Percentiles rank a stretch among this genome's conserved stretches.
Evolutionary conservation across 257 asterid genomes (phyloP).

Genomic region (Schizonepeta tenuifolia): DNA sequence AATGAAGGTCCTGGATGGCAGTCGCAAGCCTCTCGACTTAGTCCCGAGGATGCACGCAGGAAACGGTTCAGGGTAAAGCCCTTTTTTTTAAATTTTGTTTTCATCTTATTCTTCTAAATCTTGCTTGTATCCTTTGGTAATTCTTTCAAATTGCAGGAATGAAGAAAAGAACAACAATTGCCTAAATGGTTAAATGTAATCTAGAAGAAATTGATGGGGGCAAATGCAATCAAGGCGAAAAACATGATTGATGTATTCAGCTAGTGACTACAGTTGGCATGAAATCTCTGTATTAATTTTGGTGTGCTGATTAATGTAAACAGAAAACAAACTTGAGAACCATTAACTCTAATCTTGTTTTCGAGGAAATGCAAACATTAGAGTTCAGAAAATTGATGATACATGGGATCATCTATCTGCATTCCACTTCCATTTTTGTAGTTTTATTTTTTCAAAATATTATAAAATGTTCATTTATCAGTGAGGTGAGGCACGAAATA

Average conservation of each 20-base stretch:
- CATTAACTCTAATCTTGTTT: neutral
- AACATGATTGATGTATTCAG: neutral
- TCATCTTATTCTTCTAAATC: neutral
- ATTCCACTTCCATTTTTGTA: no score
- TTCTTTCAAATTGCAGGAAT: constrained; percentile 42
- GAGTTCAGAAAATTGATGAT: no score
- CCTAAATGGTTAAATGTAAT: neutral
- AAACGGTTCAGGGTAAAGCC: constrained; percentile 74
- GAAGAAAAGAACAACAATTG: constrained; percentile 18
- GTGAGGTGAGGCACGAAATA: no score
- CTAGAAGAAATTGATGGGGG: neutral
- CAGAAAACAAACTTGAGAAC: neutral
- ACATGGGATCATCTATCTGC: no score
- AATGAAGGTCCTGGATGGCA: constrained; percentile 51
- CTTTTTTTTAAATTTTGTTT: neutral
- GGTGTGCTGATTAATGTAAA: constrained; percentile 1
- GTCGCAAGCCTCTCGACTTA: constrained; percentile 47
- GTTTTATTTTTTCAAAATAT: no score
- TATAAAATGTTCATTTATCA: no score
- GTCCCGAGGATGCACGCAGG: constrained; percentile 65
- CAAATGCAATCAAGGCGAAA: neutral
- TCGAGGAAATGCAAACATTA: neutral
- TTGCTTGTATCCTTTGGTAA: neutral
- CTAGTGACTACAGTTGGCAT: neutral
- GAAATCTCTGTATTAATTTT: neutral